Evolutionary conservation across 1,139 yeast species (phyloP), one percentile per base, ranked within the genome.

Genomic region (Magnusiomyces ingens): DNA sequence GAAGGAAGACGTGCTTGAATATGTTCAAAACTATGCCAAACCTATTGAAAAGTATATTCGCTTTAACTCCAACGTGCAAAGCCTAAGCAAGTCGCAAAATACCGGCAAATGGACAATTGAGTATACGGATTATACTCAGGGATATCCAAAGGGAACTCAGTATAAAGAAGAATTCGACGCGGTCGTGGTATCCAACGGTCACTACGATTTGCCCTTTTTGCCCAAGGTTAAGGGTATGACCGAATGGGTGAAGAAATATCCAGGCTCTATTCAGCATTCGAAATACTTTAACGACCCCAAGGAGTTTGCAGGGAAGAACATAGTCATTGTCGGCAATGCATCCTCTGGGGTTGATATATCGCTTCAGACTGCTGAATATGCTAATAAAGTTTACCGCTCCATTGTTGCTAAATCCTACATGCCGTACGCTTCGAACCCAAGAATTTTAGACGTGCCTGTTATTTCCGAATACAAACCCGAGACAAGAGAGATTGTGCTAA

Each of bases 331-430:
- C 3, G 89, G 88, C 1, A 79, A 79, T 59, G 79, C 83, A 1
- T 81, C 85, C 12, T 79, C 85, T 4, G 87, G 84, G 1, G 71
- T 76, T 10, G 89, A 83, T 61, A 71, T 82, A 51, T 75, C 82
- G 1, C 74, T 72, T 56, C 86, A 82, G 62, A 57, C 79, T 41
- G 73, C 76, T 2, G 69, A 71, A 3, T 64, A 64, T 1, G 73
- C 79, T 40, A 59, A 67, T 3, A 63, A 68, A 46, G 71, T 80
- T 15, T 77, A 75, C 64, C 75, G 78, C 59, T 79, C 82, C 56
- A 71, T 71, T 45, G 62, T 79, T 12, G 18, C 55, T 12, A 48
- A 43, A 8, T 50, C 53, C 12, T 13, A 37, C 13, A 49, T 50
- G 53, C 55, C 57, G 12, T 52, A 67, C 21, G 71, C 69, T 54